These are phyloP conservation scores for Rhynchospora tenuis DNA, from an alignment of 176 grass and related monocot species.

Conservation along the genomic window DNA sequence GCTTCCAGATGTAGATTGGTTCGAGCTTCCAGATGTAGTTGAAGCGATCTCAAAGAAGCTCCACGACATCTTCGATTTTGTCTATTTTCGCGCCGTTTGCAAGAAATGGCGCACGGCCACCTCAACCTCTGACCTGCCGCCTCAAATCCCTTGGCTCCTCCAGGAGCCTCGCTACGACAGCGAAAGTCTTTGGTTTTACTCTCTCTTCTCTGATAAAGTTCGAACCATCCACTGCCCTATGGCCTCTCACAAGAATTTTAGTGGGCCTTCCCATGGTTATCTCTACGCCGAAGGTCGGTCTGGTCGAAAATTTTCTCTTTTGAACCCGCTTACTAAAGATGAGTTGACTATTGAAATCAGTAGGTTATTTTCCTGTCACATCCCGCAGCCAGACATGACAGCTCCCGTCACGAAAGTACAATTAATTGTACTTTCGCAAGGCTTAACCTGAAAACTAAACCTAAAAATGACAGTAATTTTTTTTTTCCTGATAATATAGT, in stretches of 20 bases:
- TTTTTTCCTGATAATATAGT: too few relatives aligned
- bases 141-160: too few relatives aligned
- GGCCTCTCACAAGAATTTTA: neutral
- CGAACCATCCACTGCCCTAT: neutral
- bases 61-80: too few relatives aligned
- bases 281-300: neutral
- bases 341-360: neutral
- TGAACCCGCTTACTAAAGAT: neutral
- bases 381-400: too few relatives aligned
- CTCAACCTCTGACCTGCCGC: too few relatives aligned
- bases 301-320: neutral
- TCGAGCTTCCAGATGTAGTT: conserved; percentile 15
- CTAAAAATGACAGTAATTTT: too few relatives aligned
- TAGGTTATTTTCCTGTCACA: too few relatives aligned
- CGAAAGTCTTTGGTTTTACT: neutral
- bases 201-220: neutral
- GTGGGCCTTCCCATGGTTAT: neutral
- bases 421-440: too few relatives aligned
- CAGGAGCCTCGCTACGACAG: neutral
- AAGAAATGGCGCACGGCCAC: too few relatives aligned
- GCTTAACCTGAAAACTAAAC: too few relatives aligned
- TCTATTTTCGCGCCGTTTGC: too few relatives aligned
- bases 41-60: neutral
- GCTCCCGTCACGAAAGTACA: too few relatives aligned
- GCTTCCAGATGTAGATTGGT: conserved; percentile 14